Evolutionary conservation across 306 rosid species (phyloP).

Genomic region (Cucurbita ficifolia): DNA sequence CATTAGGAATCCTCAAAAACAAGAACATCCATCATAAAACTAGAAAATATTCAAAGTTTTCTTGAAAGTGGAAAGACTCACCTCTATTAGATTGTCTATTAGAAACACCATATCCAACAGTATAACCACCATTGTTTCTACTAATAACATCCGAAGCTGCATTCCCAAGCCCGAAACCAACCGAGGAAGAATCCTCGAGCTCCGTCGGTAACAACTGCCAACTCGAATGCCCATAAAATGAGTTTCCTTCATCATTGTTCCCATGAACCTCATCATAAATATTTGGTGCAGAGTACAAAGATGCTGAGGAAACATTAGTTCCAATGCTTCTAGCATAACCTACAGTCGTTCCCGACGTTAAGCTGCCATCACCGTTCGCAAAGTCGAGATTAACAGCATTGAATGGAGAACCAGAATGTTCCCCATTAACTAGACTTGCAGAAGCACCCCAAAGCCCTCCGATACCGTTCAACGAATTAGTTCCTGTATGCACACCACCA

Average conservation of each 20-base stretch:
- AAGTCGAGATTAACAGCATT: background rate
- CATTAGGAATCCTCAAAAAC: background rate
- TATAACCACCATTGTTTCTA: conserved; percentile 46
- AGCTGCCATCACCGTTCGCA: background rate
- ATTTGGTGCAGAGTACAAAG: conserved; percentile 9
- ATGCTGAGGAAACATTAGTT: conserved; percentile 7
- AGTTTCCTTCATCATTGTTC: conserved; percentile 20
- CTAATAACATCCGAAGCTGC: conserved; percentile 59
- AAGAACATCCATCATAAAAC: background rate
- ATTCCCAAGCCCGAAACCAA: conserved; percentile 54
- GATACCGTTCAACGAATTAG: background rate
- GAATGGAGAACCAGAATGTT: background rate
- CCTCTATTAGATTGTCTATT: conserved; percentile 70
- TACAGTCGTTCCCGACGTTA: background rate
- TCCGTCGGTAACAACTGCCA: conserved; percentile 55
- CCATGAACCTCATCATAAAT: conserved; percentile 7
- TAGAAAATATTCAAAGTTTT: background rate
- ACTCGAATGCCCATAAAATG: conserved; percentile 28
- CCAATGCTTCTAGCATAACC: conserved; percentile 12
- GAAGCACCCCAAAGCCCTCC: conserved; percentile 10
- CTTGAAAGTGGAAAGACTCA: conserved; percentile 8
- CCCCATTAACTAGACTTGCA: background rate
- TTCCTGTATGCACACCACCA: conserved; percentile 8
- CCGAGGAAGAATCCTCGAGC: conserved; percentile 41
- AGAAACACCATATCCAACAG: conserved; percentile 26